Evolutionary conservation across 2,329 filamentous ascomycete genomes (phyloP).

Genomic region (Akanthomyces uredinophilus): DNA sequence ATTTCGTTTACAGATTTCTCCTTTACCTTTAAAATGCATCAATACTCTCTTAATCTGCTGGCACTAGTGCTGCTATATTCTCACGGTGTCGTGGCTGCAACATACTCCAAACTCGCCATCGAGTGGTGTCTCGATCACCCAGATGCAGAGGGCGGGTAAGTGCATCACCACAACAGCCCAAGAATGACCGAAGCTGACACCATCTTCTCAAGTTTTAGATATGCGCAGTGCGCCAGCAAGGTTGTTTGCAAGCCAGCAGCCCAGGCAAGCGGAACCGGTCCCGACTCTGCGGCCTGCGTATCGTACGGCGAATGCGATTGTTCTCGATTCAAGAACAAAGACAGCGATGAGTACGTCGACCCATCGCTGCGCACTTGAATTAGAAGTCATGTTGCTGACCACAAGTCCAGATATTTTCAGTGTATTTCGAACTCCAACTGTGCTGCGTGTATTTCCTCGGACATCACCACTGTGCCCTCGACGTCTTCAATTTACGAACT

Average conservation of each 20-base stretch:
- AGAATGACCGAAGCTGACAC: neutral
- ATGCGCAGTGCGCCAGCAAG: slow-evolving; percentile 1
- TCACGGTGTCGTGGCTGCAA: neutral
- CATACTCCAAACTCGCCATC: slow-evolving; percentile 4
- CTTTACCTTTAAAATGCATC: slow-evolving; percentile 3
- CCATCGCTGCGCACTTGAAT: neutral
- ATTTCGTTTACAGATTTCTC: neutral
- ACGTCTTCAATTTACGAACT: neutral
- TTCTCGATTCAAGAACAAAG: slow-evolving; percentile 23
- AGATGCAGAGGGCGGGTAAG: slow-evolving; percentile 4
- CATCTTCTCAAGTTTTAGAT: neutral
- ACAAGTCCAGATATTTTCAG: slow-evolving; percentile 3
- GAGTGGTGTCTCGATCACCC: slow-evolving; percentile 11
- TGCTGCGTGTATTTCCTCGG: neutral
- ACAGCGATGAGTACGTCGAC: slow-evolving; percentile 23
- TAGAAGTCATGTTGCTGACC: neutral
- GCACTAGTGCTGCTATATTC: neutral
- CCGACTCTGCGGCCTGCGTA: slow-evolving; percentile 17
- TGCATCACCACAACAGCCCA: neutral
- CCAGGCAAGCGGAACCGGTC: neutral
- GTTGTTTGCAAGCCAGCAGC: neutral
- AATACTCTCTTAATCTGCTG: neutral
- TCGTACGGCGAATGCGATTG: slow-evolving; percentile 26
- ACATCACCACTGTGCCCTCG: neutral
- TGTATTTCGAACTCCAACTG: slow-evolving; percentile 14